Percentiles rank a stretch among this genome's conserved stretches.
phyloP scores from a whole-genome alignment of 495 filamentous ascomycete genomes.

The Penicillium lividum region DNA sequence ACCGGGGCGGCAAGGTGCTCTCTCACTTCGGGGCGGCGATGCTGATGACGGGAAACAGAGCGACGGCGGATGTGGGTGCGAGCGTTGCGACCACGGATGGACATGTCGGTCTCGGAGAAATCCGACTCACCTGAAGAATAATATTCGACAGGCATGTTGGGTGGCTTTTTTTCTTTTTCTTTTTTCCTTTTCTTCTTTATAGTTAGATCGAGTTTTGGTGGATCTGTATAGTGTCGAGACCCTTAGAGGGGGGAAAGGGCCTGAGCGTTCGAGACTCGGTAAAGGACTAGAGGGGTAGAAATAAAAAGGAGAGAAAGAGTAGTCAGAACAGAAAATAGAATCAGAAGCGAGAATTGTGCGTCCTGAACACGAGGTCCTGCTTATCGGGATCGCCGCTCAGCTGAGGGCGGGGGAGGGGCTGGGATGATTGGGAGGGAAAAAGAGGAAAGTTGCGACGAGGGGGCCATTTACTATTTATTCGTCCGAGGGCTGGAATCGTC shows the following conservation, averaged over 20 bases:
- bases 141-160: slow-evolving; percentile 24
- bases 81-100: slow-evolving; percentile 28
- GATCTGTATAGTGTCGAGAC: slow-evolving; percentile 5
- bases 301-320: slow-evolving; percentile 15
- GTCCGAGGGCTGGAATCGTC: not conserved
- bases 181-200: not conserved
- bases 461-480: not conserved
- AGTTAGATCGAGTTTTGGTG: not conserved
- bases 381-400: slow-evolving; percentile 19
- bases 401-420: slow-evolving; percentile 16
- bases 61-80: slow-evolving; percentile 31
- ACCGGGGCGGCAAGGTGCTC: slow-evolving; percentile 17
- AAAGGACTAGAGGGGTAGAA: slow-evolving; percentile 4
- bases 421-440: slow-evolving; percentile 4
- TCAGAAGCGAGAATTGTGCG: not conserved
- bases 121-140: slow-evolving; percentile 34
- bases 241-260: slow-evolving; percentile 6
- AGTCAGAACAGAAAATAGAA: not conserved
- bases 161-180: slow-evolving; percentile 5
- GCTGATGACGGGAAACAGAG: slow-evolving; percentile 41
- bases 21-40: slow-evolving; percentile 26
- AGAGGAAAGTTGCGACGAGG: slow-evolving; percentile 1
- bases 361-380: slow-evolving; percentile 7
- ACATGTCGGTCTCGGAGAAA: slow-evolving; percentile 44
- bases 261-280: slow-evolving; percentile 7